phyloP scores from a whole-genome alignment of 352 stramenopile genomes.

The Globisporangium radiosum region DNA sequence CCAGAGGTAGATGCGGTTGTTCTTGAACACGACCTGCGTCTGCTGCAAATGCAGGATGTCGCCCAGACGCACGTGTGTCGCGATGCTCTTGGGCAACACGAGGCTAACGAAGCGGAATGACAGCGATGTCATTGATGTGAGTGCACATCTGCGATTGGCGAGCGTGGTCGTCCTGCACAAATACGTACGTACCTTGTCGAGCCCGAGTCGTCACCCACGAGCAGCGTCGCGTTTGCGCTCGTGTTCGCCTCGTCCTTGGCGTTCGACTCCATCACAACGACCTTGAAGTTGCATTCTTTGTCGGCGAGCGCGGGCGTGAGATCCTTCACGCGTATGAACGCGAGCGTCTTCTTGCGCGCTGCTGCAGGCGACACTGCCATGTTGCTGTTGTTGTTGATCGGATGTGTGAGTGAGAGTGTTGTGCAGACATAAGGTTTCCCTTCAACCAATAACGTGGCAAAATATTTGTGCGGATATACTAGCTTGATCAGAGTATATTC shows the following conservation, averaged over 20 bases:
- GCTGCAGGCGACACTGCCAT: neutral
- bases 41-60: slow-evolving; percentile 68
- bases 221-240: slow-evolving; percentile 73
- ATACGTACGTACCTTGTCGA: too few species aligned
- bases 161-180: too few species aligned
- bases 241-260: slow-evolving; percentile 70
- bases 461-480: too few species aligned
- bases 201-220: slow-evolving; percentile 78
- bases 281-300: slow-evolving; percentile 72
- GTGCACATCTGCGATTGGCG: too few species aligned
- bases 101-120: slow-evolving; percentile 51
- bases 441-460: too few species aligned
- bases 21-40: slow-evolving; percentile 76
- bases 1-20: slow-evolving; percentile 70
- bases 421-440: too few species aligned
- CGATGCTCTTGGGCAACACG: slow-evolving; percentile 65
- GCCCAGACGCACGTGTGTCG: slow-evolving; percentile 58
- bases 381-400: neutral
- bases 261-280: slow-evolving; percentile 77
- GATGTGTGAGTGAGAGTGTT: too few species aligned
- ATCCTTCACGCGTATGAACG: slow-evolving; percentile 67
- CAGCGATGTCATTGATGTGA: too few species aligned
- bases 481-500: too few species aligned
- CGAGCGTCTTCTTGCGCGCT: slow-evolving; percentile 40
- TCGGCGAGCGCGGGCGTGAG: slow-evolving; percentile 42